phyloP scores from a whole-genome alignment of 495 filamentous ascomycete species.

The Echria macrotheca region DNA sequence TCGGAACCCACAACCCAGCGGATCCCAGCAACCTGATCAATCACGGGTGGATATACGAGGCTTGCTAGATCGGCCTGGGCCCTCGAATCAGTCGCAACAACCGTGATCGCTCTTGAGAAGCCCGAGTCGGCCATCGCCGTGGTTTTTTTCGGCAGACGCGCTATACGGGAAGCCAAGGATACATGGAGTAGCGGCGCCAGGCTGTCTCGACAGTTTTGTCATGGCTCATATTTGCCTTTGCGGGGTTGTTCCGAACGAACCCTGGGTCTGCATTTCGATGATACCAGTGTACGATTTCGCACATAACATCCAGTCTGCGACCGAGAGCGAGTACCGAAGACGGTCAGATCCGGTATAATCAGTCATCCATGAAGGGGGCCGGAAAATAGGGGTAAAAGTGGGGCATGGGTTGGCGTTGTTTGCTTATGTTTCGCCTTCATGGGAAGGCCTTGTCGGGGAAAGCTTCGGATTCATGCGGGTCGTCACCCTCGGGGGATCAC shows the following conservation, averaged over 20 bases:
- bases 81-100: slow-evolving; percentile 17
- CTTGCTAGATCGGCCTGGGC: slow-evolving; percentile 42
- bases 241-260: background rate
- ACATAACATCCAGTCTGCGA: slow-evolving; percentile 6
- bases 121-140: too few relatives aligned
- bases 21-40: slow-evolving; percentile 31
- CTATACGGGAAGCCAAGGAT: too few relatives aligned
- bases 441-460: background rate
- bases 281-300: slow-evolving; percentile 18
- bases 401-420: slow-evolving; percentile 8
- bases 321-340: background rate
- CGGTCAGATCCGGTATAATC: background rate
- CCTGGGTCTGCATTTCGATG: slow-evolving; percentile 6
- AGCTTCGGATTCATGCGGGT: too few relatives aligned
- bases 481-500: too few relatives aligned
- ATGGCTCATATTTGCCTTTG: background rate
- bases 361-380: background rate
- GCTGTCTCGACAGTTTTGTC: too few relatives aligned
- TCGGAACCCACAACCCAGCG: slow-evolving; percentile 35
- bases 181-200: too few relatives aligned
- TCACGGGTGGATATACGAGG: slow-evolving; percentile 51
- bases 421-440: background rate
- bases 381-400: slow-evolving; percentile 3
- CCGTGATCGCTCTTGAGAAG: background rate
- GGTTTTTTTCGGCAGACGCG: background rate